These are phyloP conservation scores for Phytophthora sp. DNA, from an alignment of 352 stramenopile genomes.

Conservation along the genomic window DNA sequence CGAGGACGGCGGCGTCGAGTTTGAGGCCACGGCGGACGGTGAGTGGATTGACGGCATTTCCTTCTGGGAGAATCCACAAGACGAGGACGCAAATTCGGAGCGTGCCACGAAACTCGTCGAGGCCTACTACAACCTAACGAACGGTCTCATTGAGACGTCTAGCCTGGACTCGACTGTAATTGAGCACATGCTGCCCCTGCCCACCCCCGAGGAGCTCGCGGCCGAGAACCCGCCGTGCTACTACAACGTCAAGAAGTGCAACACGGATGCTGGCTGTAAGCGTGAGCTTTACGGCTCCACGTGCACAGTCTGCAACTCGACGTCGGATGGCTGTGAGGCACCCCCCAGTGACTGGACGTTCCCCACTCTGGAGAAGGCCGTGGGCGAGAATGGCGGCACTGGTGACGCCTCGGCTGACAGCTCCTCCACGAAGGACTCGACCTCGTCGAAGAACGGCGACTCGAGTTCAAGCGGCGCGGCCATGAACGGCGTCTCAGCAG, in stretches of 20 bases:
- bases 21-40: constrained; percentile 44
- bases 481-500: constrained; percentile 32
- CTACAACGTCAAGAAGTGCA: constrained; percentile 66
- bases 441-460: constrained; percentile 23
- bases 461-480: constrained; percentile 27
- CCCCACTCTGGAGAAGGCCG: constrained; percentile 53
- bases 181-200: constrained; percentile 60
- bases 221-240: constrained; percentile 74
- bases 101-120: constrained; percentile 57
- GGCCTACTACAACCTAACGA: constrained; percentile 62
- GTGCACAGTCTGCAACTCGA: constrained; percentile 65
- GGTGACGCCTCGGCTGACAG: constrained; percentile 45
- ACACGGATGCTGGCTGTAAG: constrained; percentile 56
- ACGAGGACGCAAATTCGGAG: constrained; percentile 57
- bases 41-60: constrained; percentile 62
- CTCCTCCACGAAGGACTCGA: constrained; percentile 33
- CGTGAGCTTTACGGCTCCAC: constrained; percentile 67
- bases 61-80: constrained; percentile 76
- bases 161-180: constrained; percentile 41
- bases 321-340: constrained; percentile 46
- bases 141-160: constrained; percentile 41
- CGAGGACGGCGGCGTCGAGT: constrained; percentile 64
- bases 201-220: constrained; percentile 49
- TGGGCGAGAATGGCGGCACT: constrained; percentile 55
- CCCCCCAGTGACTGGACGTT: constrained; percentile 56